Conservation (phyloP, 2,329 filamentous ascomycete genomes). For the Trichoderma atrobrunneum region DNA sequence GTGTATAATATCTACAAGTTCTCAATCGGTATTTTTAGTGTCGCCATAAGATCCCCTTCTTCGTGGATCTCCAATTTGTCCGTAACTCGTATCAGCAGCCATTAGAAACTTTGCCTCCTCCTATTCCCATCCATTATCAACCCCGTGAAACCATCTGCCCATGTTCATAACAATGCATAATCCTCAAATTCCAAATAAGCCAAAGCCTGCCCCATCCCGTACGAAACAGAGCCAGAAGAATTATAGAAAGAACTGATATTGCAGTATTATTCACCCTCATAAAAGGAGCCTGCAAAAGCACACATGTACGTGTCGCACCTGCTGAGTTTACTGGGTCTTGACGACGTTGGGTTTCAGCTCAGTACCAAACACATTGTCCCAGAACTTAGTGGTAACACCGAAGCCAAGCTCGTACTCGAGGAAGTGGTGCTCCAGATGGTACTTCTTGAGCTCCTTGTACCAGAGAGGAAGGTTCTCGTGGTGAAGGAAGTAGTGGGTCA, state of each 20-base stretch:
- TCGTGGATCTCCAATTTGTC: slow-evolving; percentile 6
- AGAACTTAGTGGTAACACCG: slow-evolving; percentile 93
- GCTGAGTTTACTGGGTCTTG: slow-evolving; percentile 32
- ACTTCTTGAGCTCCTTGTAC: slow-evolving; percentile 93
- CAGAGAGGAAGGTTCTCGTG: slow-evolving; percentile 87
- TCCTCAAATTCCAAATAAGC: background rate
- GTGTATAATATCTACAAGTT: background rate
- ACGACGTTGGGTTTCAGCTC: slow-evolving; percentile 55
- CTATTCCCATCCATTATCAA: background rate
- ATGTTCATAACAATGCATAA: background rate
- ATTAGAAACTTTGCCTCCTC: background rate
- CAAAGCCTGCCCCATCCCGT: background rate
- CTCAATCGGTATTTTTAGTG: background rate
- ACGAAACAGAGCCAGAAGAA: background rate
- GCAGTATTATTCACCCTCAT: background rate
- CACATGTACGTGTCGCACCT: background rate
- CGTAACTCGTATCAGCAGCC: background rate
- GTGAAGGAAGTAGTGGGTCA: slow-evolving; percentile 98
- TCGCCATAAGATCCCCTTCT: background rate
- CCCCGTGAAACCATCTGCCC: background rate
- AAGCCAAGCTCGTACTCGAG: slow-evolving; percentile 98
- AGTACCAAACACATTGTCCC: slow-evolving; percentile 90
- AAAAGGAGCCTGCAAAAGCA: background rate
- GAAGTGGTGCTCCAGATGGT: slow-evolving; percentile 95
- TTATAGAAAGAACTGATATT: background rate